Evolutionary conservation across 495 filamentous ascomycete genomes (phyloP).

Genomic region (Neurospora africana): DNA sequence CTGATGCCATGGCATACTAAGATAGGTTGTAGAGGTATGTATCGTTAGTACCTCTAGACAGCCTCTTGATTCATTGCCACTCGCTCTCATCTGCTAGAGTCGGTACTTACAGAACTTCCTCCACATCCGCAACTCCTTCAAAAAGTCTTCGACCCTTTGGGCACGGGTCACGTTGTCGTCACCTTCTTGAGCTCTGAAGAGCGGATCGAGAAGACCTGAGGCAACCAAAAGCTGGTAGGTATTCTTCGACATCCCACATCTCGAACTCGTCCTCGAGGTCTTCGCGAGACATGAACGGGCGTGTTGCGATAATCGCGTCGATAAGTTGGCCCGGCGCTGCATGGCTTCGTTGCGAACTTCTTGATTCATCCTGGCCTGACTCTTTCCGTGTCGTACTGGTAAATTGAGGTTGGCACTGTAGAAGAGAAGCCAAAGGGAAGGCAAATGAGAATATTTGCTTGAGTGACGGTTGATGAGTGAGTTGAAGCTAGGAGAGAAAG

Average conservation of each 20-base stretch:
- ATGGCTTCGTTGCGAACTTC: background rate
- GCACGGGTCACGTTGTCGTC: background rate
- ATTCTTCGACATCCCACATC: background rate
- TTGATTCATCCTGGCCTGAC: background rate
- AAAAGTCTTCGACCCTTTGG: background rate
- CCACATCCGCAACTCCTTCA: background rate
- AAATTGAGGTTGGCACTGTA: background rate
- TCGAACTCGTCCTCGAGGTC: background rate
- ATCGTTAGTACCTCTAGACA: background rate
- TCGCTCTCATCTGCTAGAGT: background rate
- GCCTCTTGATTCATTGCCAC: background rate
- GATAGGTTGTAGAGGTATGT: no score
- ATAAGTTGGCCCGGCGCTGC: background rate
- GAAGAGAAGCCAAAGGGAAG: background rate
- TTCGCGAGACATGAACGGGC: background rate
- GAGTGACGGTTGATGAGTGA: background rate
- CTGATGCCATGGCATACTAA: background rate
- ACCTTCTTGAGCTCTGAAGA: background rate
- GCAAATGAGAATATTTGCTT: background rate
- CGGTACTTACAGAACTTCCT: background rate
- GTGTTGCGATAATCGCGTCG: background rate
- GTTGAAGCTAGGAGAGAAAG: background rate
- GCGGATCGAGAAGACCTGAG: background rate
- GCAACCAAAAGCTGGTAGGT: background rate
- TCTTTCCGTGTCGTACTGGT: background rate